Conservation (phyloP, 441 rosid species). For the Omphalea diandra region DNA sequence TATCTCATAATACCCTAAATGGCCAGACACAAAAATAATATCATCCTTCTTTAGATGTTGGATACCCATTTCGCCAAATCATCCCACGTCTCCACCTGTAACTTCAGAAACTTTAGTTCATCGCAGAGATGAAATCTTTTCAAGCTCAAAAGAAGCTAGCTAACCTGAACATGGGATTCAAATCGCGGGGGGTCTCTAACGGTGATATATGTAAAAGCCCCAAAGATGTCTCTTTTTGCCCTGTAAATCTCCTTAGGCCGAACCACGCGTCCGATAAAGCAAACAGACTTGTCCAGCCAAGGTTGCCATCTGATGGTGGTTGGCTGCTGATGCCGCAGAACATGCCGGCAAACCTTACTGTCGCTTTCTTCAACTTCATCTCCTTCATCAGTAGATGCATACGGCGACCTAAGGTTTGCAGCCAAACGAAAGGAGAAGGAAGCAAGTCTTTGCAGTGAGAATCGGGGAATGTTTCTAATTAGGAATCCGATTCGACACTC, state of each 20-base stretch:
- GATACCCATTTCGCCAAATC: slow-evolving; percentile 46
- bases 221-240: slow-evolving; percentile 24
- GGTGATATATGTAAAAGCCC: slow-evolving; percentile 42
- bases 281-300: slow-evolving; percentile 42
- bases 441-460: slow-evolving; percentile 28
- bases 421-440: slow-evolving; percentile 26
- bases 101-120: slow-evolving; percentile 3
- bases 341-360: slow-evolving; percentile 39
- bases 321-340: slow-evolving; percentile 62
- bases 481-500: slow-evolving; percentile 28
- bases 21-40: slow-evolving; percentile 57
- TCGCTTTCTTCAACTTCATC: slow-evolving; percentile 17
- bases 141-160: slow-evolving; percentile 7
- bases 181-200: slow-evolving; percentile 31
- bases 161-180: slow-evolving; percentile 44
- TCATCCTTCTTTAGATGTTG: slow-evolving; percentile 59
- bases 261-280: slow-evolving; percentile 57
- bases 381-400: slow-evolving; percentile 33
- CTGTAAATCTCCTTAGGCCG: slow-evolving; percentile 27
- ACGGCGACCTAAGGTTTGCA: slow-evolving; percentile 29
- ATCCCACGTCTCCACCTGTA: slow-evolving; percentile 45
- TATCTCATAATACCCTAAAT: slow-evolving; percentile 32
- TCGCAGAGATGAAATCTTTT: background rate
- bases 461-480: slow-evolving; percentile 30
- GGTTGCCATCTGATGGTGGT: slow-evolving; percentile 30